Evolutionary conservation across 176 grass and related monocot genomes (phyloP).

Genomic region (Carex myosuroides): DNA sequence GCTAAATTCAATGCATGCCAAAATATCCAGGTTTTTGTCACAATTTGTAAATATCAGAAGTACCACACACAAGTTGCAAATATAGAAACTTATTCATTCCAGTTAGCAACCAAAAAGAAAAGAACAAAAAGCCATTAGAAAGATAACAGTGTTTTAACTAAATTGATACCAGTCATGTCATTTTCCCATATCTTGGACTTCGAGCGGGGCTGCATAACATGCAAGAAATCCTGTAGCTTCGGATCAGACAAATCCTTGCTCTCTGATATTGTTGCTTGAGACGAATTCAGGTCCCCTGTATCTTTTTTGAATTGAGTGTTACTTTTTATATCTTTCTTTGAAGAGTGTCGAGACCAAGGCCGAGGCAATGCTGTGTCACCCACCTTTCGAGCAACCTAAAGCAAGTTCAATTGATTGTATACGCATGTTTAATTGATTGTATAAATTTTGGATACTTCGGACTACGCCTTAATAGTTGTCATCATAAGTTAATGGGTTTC

Average conservation of each 20-base stretch:
- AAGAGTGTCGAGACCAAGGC: conserved; percentile 79
- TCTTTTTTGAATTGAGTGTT: conserved; percentile 31
- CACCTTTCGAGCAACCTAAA: conserved; percentile 79
- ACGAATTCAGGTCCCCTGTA: conserved; percentile 3
- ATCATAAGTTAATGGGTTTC: not conserved
- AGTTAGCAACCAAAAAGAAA: not conserved
- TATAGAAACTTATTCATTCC: not conserved
- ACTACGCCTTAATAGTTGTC: not conserved
- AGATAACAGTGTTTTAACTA: not conserved
- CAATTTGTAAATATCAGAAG: not conserved
- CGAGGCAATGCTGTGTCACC: conserved; percentile 67
- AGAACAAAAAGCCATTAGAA: not conserved
- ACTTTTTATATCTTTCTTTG: conserved; percentile 39
- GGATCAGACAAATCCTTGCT: conserved; percentile 43
- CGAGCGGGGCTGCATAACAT: conserved; percentile 80
- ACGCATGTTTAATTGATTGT: conserved; percentile 13
- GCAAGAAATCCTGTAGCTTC: conserved; percentile 71
- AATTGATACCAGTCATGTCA: conserved; percentile 41
- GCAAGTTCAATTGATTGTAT: conserved; percentile 9
- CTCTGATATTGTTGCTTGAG: conserved; percentile 27
- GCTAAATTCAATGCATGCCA: not conserved
- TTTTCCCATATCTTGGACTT: conserved; percentile 91
- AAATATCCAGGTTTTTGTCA: not conserved
- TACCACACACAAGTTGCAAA: not conserved
- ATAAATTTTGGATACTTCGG: not conserved